Percentiles rank a stretch among this genome's conserved stretches.
Evolutionary conservation across 306 rosid species (phyloP).

Genomic region (Clitoria ternatea): DNA sequence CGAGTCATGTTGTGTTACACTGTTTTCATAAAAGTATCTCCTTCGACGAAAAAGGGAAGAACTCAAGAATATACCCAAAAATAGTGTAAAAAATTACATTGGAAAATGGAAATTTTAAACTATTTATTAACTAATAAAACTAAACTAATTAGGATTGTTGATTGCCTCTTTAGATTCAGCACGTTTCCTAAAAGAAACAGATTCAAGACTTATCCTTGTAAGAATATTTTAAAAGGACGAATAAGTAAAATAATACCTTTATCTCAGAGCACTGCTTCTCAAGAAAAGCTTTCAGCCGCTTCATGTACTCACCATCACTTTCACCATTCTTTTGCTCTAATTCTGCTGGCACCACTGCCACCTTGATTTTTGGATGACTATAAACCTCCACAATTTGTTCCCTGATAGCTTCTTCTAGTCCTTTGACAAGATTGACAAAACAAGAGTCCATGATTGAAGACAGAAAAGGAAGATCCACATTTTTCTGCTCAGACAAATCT

Average conservation of each 20-base stretch:
- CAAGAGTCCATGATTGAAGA: constrained; percentile 60
- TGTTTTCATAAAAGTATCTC: no score
- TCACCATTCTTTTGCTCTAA: constrained; percentile 71
- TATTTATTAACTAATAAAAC: no score
- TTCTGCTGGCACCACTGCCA: constrained; percentile 84
- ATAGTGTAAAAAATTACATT: no score
- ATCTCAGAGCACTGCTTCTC: constrained; percentile 89
- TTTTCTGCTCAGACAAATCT: constrained; percentile 39
- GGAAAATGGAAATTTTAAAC: no score
- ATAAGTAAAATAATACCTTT: constrained; percentile 45
- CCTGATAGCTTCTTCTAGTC: constrained; percentile 60
- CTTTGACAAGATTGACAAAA: constrained; percentile 47
- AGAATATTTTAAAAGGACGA: constrained; percentile 7
- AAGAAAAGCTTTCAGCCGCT: constrained; percentile 70
- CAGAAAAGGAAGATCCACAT: constrained; percentile 58
- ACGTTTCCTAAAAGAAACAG: background rate
- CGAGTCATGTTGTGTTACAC: no score
- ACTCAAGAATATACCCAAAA: no score
- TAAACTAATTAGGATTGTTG: no score
- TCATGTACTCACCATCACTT: constrained; percentile 61
- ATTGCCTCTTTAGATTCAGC: no score
- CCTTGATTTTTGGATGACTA: constrained; percentile 68
- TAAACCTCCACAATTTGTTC: constrained; percentile 61
- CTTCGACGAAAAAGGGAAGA: no score
- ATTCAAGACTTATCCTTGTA: background rate